Base-by-base conservation (phyloP, 164 flowering plant species). In the Tetracentron sinense region DNA sequence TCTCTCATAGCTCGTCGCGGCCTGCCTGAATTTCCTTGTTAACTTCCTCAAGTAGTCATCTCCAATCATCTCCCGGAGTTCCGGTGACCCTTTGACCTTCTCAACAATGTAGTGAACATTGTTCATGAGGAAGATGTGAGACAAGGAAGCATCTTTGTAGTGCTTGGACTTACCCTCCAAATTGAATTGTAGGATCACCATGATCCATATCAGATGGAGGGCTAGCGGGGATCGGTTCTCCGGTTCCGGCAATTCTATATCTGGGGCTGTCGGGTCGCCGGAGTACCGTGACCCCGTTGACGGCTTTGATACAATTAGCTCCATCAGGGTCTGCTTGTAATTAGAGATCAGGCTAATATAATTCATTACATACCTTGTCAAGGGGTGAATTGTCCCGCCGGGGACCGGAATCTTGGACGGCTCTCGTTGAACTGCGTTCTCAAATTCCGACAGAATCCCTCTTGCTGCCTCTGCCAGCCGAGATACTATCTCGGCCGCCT, bases 81-180 rank as follows among this genome's bases (percentile, higher is more conserved):
- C 77, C 5, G 63, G 53, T 3, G 61, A 64, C 50, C 74, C 77
- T 51, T 61, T 73, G 12, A 56, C 57, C 73, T 73, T 73, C 42
- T 65, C 62, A 28, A 66, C 76, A 33, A 74, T 74, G 29, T 77
- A 77, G 19, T 71, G 75, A 1, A 68, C 65, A 54, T 77, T 77
- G 33, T 77, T 77, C 80, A 77, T 77, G 57, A 71, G 61, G 31
- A 77, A 77, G 55, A 77, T 56, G 23, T 71, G 73, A 58, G 73
- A 60, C 63, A 78, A 61, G 8, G 81, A 63, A 49, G 63, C 42
- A 65, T 78, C 81, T 48, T 42, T 75, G n/a, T 78, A 78, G 57
- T 60, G 64, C 74, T 62, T 78, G 1, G 81, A 75, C 46, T 70
- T 75, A 7, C 70, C 75, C 42, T 75, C 75, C 50, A 75, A 58